Evolutionary conservation across 805 yeast genomes (phyloP).

Genomic region (Pichia manshurica): DNA sequence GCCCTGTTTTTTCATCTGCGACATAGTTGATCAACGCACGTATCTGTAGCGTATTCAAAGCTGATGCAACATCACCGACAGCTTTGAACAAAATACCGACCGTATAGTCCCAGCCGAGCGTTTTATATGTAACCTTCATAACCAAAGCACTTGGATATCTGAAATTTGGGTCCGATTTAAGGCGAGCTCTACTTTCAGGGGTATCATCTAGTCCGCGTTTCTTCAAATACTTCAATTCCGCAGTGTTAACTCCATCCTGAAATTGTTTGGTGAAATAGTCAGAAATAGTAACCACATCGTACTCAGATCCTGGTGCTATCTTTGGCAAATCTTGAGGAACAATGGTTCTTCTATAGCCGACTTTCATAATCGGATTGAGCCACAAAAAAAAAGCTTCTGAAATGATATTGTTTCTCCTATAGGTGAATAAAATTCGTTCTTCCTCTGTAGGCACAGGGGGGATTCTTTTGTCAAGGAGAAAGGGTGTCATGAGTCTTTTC

Average conservation of each 20-base stretch:
- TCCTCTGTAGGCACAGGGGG: constrained; percentile 51
- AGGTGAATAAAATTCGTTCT: constrained; percentile 45
- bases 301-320: constrained; percentile 32
- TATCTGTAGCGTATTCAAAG: constrained; percentile 62
- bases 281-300: constrained; percentile 38
- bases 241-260: constrained; percentile 25
- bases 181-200: constrained; percentile 29
- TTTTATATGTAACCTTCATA: constrained; percentile 40
- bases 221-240: constrained; percentile 29
- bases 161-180: constrained; percentile 34
- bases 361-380: constrained; percentile 56
- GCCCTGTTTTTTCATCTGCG: constrained; percentile 41
- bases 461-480: constrained; percentile 30
- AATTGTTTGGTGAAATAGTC: constrained; percentile 33
- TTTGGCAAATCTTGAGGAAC: constrained; percentile 57
- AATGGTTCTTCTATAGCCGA: constrained; percentile 68
- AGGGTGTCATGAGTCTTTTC: constrained; percentile 31
- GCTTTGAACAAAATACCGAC: constrained; percentile 38
- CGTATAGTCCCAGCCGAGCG: constrained; percentile 43
- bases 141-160: constrained; percentile 42
- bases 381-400: constrained; percentile 54
- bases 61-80: constrained; percentile 42
- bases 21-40: constrained; percentile 61
- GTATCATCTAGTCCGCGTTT: constrained; percentile 30
- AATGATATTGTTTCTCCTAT: constrained; percentile 33